Conservation (phyloP, 495 filamentous ascomycete species). For the Neurospora hispaniola region DNA sequence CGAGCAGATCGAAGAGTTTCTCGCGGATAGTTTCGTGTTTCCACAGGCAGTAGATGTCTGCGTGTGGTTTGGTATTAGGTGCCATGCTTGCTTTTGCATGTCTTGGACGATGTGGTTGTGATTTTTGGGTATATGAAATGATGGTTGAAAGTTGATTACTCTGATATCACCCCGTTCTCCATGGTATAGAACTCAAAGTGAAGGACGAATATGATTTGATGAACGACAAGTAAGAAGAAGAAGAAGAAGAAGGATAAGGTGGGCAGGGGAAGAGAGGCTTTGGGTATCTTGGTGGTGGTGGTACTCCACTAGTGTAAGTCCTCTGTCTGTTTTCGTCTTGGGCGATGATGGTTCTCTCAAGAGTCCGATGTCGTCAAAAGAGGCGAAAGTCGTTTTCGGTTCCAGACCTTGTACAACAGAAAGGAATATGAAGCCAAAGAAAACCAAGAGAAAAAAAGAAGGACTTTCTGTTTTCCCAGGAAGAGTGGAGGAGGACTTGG, state of each 20-base stretch:
- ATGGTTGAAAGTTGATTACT: background rate
- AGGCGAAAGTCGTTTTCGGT: background rate
- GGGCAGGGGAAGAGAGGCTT: background rate
- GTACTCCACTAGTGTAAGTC: background rate
- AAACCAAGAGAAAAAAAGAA: background rate
- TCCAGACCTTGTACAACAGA: background rate
- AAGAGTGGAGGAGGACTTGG: background rate
- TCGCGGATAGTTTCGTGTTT: constrained; percentile 39
- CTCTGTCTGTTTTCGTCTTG: background rate
- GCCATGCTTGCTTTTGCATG: constrained; percentile 38
- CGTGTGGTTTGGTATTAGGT: constrained; percentile 23
- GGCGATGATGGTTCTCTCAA: background rate
- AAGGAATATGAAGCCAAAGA: background rate
- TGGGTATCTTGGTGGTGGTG: background rate
- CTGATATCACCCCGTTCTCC: background rate
- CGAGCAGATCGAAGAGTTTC: constrained; percentile 38
- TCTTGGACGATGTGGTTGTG: constrained; percentile 10
- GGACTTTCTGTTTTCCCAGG: background rate
- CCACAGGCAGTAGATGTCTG: constrained; percentile 43
- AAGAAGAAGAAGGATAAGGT: background rate
- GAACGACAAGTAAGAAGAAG: background rate
- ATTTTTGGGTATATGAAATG: background rate
- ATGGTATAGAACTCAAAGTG: background rate
- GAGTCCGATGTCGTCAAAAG: background rate
- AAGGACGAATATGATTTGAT: background rate